Evolutionary conservation across 495 filamentous ascomycete species (phyloP), one percentile per base, ranked within the genome.

Genomic region (Ramalina peruviana): DNA sequence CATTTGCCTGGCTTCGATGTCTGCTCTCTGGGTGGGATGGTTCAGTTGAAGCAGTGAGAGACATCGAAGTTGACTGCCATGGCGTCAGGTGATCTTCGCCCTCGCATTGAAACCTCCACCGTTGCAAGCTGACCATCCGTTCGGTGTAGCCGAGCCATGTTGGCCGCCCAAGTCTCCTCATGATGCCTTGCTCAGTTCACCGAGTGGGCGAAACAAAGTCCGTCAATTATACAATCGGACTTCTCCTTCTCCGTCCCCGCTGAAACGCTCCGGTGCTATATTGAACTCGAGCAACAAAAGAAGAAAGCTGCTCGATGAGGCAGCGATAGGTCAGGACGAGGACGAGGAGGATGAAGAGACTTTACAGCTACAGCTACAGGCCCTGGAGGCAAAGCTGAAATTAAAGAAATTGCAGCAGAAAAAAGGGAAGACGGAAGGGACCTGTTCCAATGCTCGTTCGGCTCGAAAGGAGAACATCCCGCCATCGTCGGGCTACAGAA

Each of bases 271-370:
- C 44, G 59, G 51, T n/a, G 62, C 67, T 6, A 68, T 65, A 4
- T 65, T 70, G 6, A 64, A 67, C 54, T 58, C 66, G 12, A 62
- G 65, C 17, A 36, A 49, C 54, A 60, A 6, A 64, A 62, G 56
- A 58, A 50, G 66, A 36, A 60, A 49, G 16, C 23, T 36, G n/a
- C 23, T 27, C 7, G 26, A 43, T 23, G 47, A 58, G 6, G 4
- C 30, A 20, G 52, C 63, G 27, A 64, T 63, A 36, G 60, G 59
- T 15, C 60, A 73, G 21, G 72, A 74, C 2, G 77, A 81, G 2
- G 81, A 78, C 6, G 83, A 86, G 0, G 88, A 97, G 25, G 92
- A 98, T 57, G 92, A 96, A 59, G 89, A 96, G 64, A 88, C 79
- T 2, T 63, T 96, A 27, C 72, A 89, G 53, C 69, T 98, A 53